Evolutionary conservation across 2,329 filamentous ascomycete genomes (phyloP), one percentile per base, ranked within the genome.

Genomic region (Penicillium expansum): DNA sequence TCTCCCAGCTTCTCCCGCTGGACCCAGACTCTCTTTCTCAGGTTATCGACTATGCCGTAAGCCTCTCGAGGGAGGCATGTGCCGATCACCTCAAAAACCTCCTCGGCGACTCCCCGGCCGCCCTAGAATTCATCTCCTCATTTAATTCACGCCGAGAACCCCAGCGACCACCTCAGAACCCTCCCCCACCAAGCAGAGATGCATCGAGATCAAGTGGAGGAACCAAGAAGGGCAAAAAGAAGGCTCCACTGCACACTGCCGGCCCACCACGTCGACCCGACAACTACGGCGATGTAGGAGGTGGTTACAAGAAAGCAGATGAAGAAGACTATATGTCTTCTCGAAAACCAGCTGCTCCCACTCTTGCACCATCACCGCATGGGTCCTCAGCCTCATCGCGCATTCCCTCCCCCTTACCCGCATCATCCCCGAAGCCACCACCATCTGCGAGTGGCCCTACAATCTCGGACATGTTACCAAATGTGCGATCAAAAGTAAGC

Each of bases 51-150:
- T 97, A 97, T 72, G 86, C 90, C 2, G 80, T 85, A 35, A 88
- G 86, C 0, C 82, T 97, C 9, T 86, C 91, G 8, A 92, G 89
- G 69, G 77, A 86, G 50, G 89, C 88, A 62, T 90, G 91, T 14
- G 91, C 86, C 49, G 87, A 92, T 41, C 91, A 97, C 74, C 88
- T 99, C 59, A 89, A 87, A 72, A 91, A 94, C 69, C 80, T 99
- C 52, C 83, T 99, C 0, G 94, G 93, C 48, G 91, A 96, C 72
- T 92, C 90, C 7, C 85, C 92, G 1, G 86, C 89, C 65, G 83
- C 85, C 2, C 74, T 90, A 50, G 86, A 90, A 64, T 90, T 90
- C 69, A 89, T 90, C 58, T 80, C 86, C 22, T 83, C 83, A 11
- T 90, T 89, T 76, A 97, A 96, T 71, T 83, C 87, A 3, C 84